These are phyloP conservation scores for Sordaria brevicollis DNA, from an alignment of 495 filamentous ascomycete genomes.

Conservation along the genomic window DNA sequence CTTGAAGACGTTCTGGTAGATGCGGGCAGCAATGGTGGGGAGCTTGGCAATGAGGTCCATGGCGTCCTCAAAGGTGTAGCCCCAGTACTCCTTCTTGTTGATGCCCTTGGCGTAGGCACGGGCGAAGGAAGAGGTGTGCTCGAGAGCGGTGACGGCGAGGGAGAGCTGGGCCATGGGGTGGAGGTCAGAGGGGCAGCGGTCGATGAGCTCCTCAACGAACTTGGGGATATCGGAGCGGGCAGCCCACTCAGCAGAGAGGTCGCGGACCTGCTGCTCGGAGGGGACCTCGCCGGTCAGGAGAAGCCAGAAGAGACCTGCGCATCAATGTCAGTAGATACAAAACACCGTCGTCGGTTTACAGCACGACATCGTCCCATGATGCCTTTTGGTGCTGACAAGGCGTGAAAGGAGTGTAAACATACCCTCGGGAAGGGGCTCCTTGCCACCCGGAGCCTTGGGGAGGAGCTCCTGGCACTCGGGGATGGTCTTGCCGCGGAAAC, in stretches of 20 bases:
- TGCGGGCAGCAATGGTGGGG: conserved; percentile 91
- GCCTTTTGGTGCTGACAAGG: background rate
- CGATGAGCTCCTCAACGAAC: conserved; percentile 97
- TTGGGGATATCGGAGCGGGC: conserved; percentile 91
- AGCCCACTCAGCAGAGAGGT: conserved; percentile 96
- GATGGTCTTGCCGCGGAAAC: conserved; percentile 96
- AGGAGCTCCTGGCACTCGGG: conserved; percentile 96
- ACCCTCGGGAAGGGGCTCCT: conserved; percentile 95
- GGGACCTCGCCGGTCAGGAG: conserved; percentile 95
- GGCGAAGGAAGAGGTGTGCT: conserved; percentile 94
- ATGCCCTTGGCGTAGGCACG: conserved; percentile 98
- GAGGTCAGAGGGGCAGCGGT: conserved; percentile 95
- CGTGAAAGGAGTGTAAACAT: conserved; percentile 4
- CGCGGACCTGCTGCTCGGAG: conserved; percentile 92
- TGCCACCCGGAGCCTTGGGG: conserved; percentile 88
- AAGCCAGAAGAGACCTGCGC: conserved; percentile 91
- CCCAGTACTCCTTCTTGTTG: conserved; percentile 99
- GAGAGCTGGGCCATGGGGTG: conserved; percentile 99
- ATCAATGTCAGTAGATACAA: conserved; percentile 8
- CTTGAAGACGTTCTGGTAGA: conserved; percentile 99
- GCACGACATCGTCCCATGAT: background rate
- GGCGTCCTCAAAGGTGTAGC: conserved; percentile 97
- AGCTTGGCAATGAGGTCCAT: conserved; percentile 99
- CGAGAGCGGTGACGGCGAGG: conserved; percentile 90
- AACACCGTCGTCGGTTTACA: background rate